Base-by-base conservation (phyloP, 2,329 filamentous ascomycete species). In the Fusarium nisikadoi region DNA sequence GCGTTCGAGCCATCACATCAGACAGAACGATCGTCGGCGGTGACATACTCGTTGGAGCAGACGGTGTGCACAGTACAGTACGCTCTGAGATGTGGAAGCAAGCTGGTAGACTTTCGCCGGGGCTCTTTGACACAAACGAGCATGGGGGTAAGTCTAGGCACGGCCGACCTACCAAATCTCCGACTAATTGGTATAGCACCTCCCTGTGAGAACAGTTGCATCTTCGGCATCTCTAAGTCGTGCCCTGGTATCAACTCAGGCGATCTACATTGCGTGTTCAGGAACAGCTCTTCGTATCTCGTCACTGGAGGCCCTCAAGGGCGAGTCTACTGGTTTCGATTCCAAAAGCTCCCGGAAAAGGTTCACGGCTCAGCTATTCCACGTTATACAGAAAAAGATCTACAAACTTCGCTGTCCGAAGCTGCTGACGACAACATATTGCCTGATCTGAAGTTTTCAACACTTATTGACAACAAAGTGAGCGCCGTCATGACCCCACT, bases 311-410 rank as follows among this genome's bases (percentile, higher is more conserved):
- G 42, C 14, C 42, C 54, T 9, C 20, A 41, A 19, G 43, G 55
- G 3, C 43, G 60, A 41, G 36, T 42, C 6, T 62, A 62, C 12
- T 62, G 60, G 60, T 62, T 62, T 36, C 54, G 54, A 2, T 62
- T 62, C 17, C 42, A 62, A 16, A 39, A 59, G 27, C 54, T 62
- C 3, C 29, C 38, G 14, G 23, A 25, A 13, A 41, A 16, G 2
- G 2, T 49, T 17, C 23, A 35, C 17, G 54, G 60, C 10, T n/a
- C 43, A 19, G 23, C 8, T 6, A 49, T 60, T n/a, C 55, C 60
- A 20, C 29, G 20, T 4, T 49, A 60, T 16, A 43, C 16, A 10
- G 29, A 55, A 29, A 20, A 25, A 5, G 36, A 59, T 8, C 60
- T 59, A 1, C 25, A 42, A 16, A 47, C 41, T 7, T 29, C 60